Evolutionary conservation across 306 rosid species (phyloP).

Genomic region (Rubus parviflorus): DNA sequence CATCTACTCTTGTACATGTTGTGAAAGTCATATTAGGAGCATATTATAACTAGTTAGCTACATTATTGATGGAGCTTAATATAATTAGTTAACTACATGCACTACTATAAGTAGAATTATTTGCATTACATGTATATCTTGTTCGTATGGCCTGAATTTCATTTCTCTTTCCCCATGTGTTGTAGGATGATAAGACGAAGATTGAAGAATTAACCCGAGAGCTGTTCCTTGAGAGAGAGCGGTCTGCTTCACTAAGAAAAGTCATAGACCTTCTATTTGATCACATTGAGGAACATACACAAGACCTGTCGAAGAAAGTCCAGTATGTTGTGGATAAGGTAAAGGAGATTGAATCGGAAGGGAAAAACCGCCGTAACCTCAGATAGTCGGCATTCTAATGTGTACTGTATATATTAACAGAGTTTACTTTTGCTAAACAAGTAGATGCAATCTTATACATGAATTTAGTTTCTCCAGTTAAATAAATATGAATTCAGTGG

Average conservation of each 20-base stretch:
- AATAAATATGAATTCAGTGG: not conserved
- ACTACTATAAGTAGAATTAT: not conserved
- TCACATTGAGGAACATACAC: constrained; percentile 34
- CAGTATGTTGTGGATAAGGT: constrained; percentile 25
- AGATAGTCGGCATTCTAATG: constrained; percentile 10
- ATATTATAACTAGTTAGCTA: not conserved
- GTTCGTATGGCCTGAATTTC: not conserved
- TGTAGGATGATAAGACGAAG: constrained; percentile 29
- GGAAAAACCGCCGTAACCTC: constrained; percentile 9
- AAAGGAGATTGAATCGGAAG: constrained; percentile 32
- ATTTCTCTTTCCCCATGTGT: not conserved
- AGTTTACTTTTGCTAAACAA: not conserved
- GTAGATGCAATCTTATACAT: not conserved
- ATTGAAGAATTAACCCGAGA: constrained; percentile 30
- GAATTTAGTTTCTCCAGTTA: not conserved
- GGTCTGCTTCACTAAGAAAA: constrained; percentile 38
- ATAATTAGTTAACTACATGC: not conserved
- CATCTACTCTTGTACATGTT: not conserved
- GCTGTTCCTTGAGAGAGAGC: constrained; percentile 37
- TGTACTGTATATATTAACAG: constrained; percentile 7
- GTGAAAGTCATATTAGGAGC: not conserved
- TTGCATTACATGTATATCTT: not conserved
- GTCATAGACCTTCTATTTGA: constrained; percentile 31
- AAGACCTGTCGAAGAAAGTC: constrained; percentile 29
- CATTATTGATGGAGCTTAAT: not conserved